phyloP scores from a whole-genome alignment of 1,284 basidiomycete genomes.

The Rhodotorula sp. region DNA sequence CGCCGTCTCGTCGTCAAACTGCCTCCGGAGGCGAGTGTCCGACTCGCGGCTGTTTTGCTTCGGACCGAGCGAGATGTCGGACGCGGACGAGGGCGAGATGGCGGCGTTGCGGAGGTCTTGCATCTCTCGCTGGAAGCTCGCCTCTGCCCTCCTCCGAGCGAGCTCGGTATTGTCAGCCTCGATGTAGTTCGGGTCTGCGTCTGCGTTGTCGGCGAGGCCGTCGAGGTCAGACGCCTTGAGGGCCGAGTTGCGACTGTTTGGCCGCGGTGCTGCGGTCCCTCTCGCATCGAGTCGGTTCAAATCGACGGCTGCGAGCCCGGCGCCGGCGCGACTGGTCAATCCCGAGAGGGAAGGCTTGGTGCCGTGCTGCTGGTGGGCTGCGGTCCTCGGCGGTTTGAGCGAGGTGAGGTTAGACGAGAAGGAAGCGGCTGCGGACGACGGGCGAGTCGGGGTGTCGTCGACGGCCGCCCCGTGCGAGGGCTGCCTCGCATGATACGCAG shows the following conservation, averaged over 20 bases:
- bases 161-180: constrained; percentile 36
- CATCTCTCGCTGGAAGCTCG: constrained; percentile 31
- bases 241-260: constrained; percentile 5
- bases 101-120: constrained; percentile 23
- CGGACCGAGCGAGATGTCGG: not conserved
- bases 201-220: not conserved
- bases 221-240: constrained; percentile 17
- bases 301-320: not conserved
- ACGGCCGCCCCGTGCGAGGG: not conserved
- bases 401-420: constrained; percentile 1
- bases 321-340: not conserved
- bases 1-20: constrained; percentile 2
- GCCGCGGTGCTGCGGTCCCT: not conserved
- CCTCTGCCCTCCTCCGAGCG: constrained; percentile 22
- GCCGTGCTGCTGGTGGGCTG: not conserved
- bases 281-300: not conserved
- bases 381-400: not conserved
- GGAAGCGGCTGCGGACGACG: constrained; percentile 1
- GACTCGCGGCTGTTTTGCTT: not conserved
- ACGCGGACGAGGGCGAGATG: constrained; percentile 11
- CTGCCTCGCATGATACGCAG: not conserved
- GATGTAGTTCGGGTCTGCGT: constrained; percentile 8
- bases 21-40: not conserved
- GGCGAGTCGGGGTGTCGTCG: constrained; percentile 1
- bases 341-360: not conserved